phyloP scores from a whole-genome alignment of 495 filamentous ascomycete species.

The Neurospora intermedia region DNA sequence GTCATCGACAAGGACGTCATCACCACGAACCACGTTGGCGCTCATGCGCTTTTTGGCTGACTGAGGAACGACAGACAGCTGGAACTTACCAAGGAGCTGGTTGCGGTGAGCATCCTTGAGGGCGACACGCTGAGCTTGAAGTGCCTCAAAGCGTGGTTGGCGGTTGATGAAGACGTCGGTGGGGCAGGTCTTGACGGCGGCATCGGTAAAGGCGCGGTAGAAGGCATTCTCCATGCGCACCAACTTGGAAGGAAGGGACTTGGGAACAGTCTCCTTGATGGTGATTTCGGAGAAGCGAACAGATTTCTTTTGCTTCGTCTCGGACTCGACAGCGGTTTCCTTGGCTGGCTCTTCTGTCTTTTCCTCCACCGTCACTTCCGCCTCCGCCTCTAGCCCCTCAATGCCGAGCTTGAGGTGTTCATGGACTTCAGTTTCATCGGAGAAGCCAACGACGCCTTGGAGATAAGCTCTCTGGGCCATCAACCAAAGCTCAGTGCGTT shows the following conservation, averaged over 20 bases:
- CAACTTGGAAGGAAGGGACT: constrained; percentile 35
- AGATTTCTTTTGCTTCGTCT: constrained; percentile 51
- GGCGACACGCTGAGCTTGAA: constrained; percentile 69
- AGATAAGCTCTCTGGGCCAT: constrained; percentile 68
- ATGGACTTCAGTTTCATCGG: constrained; percentile 19
- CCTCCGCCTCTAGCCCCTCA: constrained; percentile 7
- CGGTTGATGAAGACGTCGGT: constrained; percentile 76
- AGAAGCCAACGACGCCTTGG: constrained; percentile 52
- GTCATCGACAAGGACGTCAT: constrained; percentile 41
- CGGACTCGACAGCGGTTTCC: constrained; percentile 18
- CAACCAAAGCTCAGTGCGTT: constrained; percentile 76
- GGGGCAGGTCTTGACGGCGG: constrained; percentile 44
- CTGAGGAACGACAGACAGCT: constrained; percentile 46
- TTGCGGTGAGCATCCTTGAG: constrained; percentile 53
- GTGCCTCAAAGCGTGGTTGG: constrained; percentile 74
- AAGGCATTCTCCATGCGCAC: constrained; percentile 67
- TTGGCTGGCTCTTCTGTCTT: constrained; percentile 18
- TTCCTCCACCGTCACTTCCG: constrained; percentile 9
- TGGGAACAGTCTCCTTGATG: constrained; percentile 34
- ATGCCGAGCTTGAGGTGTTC: not conserved
- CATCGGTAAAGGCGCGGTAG: constrained; percentile 76
- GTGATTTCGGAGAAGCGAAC: constrained; percentile 63
- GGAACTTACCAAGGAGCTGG: constrained; percentile 68
- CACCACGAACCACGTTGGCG: constrained; percentile 46
- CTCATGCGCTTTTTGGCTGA: constrained; percentile 48